Evolutionary conservation across 176 grass and related monocot species (phyloP).

Genomic region (Musa troglodytarum): DNA sequence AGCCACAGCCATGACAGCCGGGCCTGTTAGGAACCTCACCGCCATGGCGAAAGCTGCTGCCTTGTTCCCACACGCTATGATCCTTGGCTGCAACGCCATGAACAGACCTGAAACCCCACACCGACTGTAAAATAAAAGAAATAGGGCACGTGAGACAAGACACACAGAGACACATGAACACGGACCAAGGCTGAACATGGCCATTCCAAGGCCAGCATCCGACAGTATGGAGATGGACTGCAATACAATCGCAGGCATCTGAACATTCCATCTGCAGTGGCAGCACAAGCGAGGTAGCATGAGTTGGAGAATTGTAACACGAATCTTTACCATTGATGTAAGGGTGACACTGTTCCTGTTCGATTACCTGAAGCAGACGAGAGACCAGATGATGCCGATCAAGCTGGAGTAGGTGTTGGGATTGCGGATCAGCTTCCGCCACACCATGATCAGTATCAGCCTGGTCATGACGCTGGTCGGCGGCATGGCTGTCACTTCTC

Average conservation of each 20-base stretch:
- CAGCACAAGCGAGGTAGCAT: not conserved
- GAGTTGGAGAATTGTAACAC: no score
- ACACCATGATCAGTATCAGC: conserved; percentile 9
- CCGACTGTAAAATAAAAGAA: not conserved
- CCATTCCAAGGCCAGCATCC: conserved; percentile 9
- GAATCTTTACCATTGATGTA: no score
- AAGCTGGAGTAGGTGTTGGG: conserved; percentile 16
- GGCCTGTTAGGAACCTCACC: conserved; percentile 6
- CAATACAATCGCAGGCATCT: not conserved
- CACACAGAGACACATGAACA: not conserved
- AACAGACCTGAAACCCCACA: conserved; percentile 1
- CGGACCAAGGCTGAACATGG: conserved; percentile 9
- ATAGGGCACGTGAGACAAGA: not conserved
- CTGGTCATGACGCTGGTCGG: conserved; percentile 3
- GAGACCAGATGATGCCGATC: conserved; percentile 13
- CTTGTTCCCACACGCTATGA: conserved; percentile 9
- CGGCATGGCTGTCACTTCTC: conserved; percentile 6
- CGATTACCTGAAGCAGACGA: conserved; percentile 8
- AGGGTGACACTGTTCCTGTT: no score
- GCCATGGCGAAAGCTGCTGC: not conserved
- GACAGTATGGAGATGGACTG: conserved; percentile 5
- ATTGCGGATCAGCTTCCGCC: conserved; percentile 9
- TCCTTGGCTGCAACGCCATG: conserved; percentile 12
- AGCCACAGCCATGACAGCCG: conserved; percentile 7
- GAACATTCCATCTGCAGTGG: not conserved